These are phyloP conservation scores for Mucor piriformis DNA, from an alignment of 371 early-diverging fungal species.

Conservation along the genomic window DNA sequence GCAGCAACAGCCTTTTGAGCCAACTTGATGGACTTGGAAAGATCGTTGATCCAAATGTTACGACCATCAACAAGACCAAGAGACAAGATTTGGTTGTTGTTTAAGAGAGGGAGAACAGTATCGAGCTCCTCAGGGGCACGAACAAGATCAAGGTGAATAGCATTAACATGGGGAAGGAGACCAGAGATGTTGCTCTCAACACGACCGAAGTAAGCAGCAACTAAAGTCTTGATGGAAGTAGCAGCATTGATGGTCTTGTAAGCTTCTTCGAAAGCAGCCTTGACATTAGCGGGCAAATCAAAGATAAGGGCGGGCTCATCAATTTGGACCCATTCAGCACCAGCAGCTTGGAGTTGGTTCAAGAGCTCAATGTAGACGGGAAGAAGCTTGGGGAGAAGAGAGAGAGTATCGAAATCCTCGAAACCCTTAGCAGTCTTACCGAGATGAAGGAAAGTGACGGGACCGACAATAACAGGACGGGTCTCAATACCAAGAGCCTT, in stretches of 20 bases:
- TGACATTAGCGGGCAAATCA: conserved; percentile 65
- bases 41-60: conserved; percentile 96
- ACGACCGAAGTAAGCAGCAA: conserved; percentile 95
- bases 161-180: conserved; percentile 75
- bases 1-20: conserved; percentile 70
- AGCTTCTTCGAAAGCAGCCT: conserved; percentile 55
- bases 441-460: conserved; percentile 86
- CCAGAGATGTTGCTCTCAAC: conserved; percentile 74
- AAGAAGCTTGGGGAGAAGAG: conserved; percentile 75
- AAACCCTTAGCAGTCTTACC: conserved; percentile 79
- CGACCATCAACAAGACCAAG: conserved; percentile 93
- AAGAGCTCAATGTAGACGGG: conserved; percentile 83
- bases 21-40: conserved; percentile 69
- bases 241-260: conserved; percentile 70
- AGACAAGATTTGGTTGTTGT: conserved; percentile 69
- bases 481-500: conserved; percentile 88
- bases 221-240: conserved; percentile 68
- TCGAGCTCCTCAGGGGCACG: conserved; percentile 86
- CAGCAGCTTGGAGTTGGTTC: conserved; percentile 76
- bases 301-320: conserved; percentile 90
- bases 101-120: conserved; percentile 59
- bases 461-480: conserved; percentile 93
- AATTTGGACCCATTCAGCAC: conserved; percentile 92
- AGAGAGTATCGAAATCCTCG: conserved; percentile 68
- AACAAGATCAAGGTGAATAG: conserved; percentile 89